Conservation (phyloP, 2,329 filamentous ascomycete species). For the Fusarium torulosum region DNA sequence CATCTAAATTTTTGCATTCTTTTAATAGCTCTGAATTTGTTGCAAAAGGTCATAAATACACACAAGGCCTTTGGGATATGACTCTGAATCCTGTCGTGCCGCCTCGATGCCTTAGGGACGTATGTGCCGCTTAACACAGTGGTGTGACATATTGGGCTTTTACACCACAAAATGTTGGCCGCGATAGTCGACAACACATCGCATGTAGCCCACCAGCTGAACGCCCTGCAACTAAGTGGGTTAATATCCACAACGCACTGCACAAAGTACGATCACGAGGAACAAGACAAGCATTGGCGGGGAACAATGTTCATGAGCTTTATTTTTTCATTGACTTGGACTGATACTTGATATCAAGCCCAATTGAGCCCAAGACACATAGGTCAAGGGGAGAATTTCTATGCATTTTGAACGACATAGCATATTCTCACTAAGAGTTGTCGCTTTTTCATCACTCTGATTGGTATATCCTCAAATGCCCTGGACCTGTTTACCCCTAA, state of each 20-base stretch:
- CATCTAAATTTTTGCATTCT: no score
- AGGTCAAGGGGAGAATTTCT: slow-evolving; percentile 45
- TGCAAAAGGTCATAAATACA: no score
- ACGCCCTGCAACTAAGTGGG: background rate
- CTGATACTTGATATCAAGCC: slow-evolving; percentile 42
- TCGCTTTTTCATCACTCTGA: slow-evolving; percentile 53
- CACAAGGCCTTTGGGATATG: no score
- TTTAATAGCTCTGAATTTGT: no score
- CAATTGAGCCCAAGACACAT: slow-evolving; percentile 45
- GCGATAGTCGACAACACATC: no score
- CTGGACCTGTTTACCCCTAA: slow-evolving; percentile 56
- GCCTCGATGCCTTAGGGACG: no score
- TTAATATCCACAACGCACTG: background rate
- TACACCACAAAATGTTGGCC: no score
- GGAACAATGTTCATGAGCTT: slow-evolving; percentile 54
- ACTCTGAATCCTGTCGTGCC: no score
- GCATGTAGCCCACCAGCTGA: no score
- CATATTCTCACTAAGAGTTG: slow-evolving; percentile 47
- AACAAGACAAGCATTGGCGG: slow-evolving; percentile 35
- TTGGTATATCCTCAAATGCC: slow-evolving; percentile 56
- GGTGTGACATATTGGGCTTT: no score
- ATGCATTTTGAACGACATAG: slow-evolving; percentile 22
- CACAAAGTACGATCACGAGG: background rate
- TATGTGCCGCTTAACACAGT: no score
- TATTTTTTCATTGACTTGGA: slow-evolving; percentile 53